Evolutionary conservation across 805 yeast genomes (phyloP).

Genomic region (Jamesozyma jinghongensis): DNA sequence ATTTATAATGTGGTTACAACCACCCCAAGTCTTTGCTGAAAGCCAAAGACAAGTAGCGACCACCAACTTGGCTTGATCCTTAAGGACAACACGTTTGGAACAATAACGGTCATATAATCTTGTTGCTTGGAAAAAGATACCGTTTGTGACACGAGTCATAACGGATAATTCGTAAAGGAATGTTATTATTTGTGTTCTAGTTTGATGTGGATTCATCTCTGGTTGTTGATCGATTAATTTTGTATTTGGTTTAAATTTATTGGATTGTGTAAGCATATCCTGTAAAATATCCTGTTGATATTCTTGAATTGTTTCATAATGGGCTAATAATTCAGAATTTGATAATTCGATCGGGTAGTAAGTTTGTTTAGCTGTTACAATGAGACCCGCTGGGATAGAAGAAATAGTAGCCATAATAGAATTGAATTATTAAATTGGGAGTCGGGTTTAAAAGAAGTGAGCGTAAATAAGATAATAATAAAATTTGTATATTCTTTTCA

Average conservation of each 20-base stretch:
- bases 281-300: slow-evolving; percentile 44
- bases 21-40: slow-evolving; percentile 76
- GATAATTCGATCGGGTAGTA: slow-evolving; percentile 45
- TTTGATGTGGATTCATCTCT: slow-evolving; percentile 60
- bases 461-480: too few species aligned
- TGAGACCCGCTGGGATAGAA: slow-evolving; percentile 24
- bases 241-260: slow-evolving; percentile 42
- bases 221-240: slow-evolving; percentile 79
- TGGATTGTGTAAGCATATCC: slow-evolving; percentile 31
- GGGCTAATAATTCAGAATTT: slow-evolving; percentile 40
- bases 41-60: slow-evolving; percentile 91
- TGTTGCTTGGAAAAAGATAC: slow-evolving; percentile 58
- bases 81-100: slow-evolving; percentile 72
- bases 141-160: slow-evolving; percentile 56
- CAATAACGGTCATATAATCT: slow-evolving; percentile 85
- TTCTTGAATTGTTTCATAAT: slow-evolving; percentile 39
- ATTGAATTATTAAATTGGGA: too few species aligned
- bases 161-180: slow-evolving; percentile 66
- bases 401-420: too few species aligned
- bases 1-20: slow-evolving; percentile 58
- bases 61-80: slow-evolving; percentile 82
- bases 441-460: too few species aligned
- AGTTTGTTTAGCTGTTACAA: slow-evolving; percentile 36
- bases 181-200: slow-evolving; percentile 64
- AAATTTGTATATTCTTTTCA: too few species aligned